Evolutionary conservation across 805 yeast species (phyloP), one percentile per base, ranked within the genome.

Genomic region (Myxozyma kluyveri): DNA sequence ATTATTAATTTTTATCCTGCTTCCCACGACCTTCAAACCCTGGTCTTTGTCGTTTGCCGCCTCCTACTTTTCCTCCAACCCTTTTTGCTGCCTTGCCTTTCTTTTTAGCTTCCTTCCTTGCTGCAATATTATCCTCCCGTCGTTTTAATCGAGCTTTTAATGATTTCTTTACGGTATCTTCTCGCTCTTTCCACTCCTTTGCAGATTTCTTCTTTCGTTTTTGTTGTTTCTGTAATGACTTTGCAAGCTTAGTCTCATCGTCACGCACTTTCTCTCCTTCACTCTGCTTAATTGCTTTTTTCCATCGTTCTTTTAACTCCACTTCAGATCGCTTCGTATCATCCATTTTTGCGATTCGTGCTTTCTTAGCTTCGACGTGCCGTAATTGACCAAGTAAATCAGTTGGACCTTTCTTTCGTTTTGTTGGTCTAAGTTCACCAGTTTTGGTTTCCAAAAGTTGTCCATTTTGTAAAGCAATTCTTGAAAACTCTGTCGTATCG

Each of bases 121-220:
- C 81, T 66, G 84, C 82, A 67, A 93, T 75, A 66, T 93, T 93
- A 62, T 88, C 96, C 64, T 90, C 96, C 69, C 98, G 82, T 75
- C 93, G 85, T 73, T 88, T 87, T 57, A 79, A 82, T 63, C 85
- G 84, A 17, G 84, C 86, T 43, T 82, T 77, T 47, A 86, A 83
- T 35, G 84, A 82, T 61, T 83, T 86, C 52, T 80, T 80, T 12
- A 93, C 96, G 33, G 77, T 77, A 62, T 83, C 86, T 67, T 86
- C 84, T 60, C 99, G 80, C 46, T 91, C 97, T 59, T 73, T 78
- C 99, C 99, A 93, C 69, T 91, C 96, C 46, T 81, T 73, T 63
- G 88, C 96, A 52, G 95, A 84, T 73, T 83, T 87, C 65, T 86
- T 79, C 75, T 93, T 93, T 65, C 78, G 77, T 56, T 86, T 81